Evolutionary conservation across 2,329 filamentous ascomycete genomes (phyloP), one percentile per base, ranked within the genome.

Genomic region (Pseudogymnoascus sp.): DNA sequence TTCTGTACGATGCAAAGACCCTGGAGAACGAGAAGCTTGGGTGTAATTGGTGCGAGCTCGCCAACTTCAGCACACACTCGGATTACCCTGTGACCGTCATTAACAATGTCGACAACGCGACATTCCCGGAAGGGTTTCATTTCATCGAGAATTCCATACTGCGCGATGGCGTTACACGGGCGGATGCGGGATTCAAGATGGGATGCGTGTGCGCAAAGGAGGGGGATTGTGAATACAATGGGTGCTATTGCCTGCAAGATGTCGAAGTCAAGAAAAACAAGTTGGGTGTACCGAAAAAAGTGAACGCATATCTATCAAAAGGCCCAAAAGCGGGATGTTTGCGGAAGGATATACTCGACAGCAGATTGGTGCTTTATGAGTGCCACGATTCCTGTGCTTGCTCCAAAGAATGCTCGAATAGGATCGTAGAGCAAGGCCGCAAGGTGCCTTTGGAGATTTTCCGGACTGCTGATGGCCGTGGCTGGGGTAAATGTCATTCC

Each of bases 401-500:
- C 66, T 79, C 78, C 2, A 68, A 71, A 0, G 65, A 74, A 15
- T 95, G 90, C 67, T 84, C 86, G 1, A 92, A 90, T 67, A 79
- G 88, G 4, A 84, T 92, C 0, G 89, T 94, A 0, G 87, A 90
- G 68, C 79, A 85, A 56, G 89, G 90, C 0, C 78, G 90, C 2
- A 81, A 79, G 48, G 77, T 94, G 0, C 80, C 84, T 1, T 74
- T 95, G 1, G 83, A 91, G 66, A 89, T 95, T 15, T 94, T 94
- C 71, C 83, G 85, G 59, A 92, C 90, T 0, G 65, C 69, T 1
- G 78, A 84, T n/a, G 63, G 61, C 56, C 82, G 89, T 48, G 90
- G 90, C 33, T 95, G 89, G 90, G 90, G 86, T 82, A 71, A 66
- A 76, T 71, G 30, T 15, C 3, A 37, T 33, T 41, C 10, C 7